Evolutionary conservation across 2,329 filamentous ascomycete genomes (phyloP), one percentile per base, ranked within the genome.

Genomic region (Phyllosticta citribraziliensis): DNA sequence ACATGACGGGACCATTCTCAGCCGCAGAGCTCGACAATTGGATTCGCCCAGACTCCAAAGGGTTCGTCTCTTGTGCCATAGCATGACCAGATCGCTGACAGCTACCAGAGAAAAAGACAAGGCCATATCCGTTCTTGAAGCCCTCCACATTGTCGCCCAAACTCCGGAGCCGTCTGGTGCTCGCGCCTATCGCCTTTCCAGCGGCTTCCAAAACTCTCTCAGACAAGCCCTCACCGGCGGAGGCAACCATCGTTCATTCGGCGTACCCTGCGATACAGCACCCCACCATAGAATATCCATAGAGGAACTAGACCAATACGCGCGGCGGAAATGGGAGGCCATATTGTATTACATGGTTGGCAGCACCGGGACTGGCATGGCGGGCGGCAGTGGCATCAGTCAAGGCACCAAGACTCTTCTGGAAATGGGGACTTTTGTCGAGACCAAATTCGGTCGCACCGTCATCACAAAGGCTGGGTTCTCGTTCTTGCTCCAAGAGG

Each of bases 321-420:
- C 94, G 5, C 84, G 89, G 60, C 84, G 83, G 67, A 92, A 96
- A 70, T 99, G 94, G 92, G 95, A 99, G 74, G 88, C 91, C 25
- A 96, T 99, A 27, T 75, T 99, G 55, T 94, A 97, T 73, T 99
- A 91, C 70, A 92, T 99, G 72, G 94, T 99, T 20, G 89, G 88
- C 62, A 88, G 84, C 63, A 87, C 88, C 9, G 70, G 76, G 64
- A 27, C 60, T 19, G 22, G 40, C 19, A 14, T 56, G 3, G 55
- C 25, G 11, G 55, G 27, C 5, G 33, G 50, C 35, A 22, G 47
- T 10, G 76, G 76, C 53, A 73, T 79, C 56, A 75, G 77, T 17
- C 74, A 78, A 52, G 80, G 88, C 17, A 95, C 97, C 30, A 95
- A 93, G 74, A 84, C 89, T 65, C 81, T 99, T 52, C 81, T 99